A percentile compares a stretch with the other conserved stretches of the same genome.
Conservation (phyloP, 129 eudicot species). For the Ambrosia artemisiifolia region DNA sequence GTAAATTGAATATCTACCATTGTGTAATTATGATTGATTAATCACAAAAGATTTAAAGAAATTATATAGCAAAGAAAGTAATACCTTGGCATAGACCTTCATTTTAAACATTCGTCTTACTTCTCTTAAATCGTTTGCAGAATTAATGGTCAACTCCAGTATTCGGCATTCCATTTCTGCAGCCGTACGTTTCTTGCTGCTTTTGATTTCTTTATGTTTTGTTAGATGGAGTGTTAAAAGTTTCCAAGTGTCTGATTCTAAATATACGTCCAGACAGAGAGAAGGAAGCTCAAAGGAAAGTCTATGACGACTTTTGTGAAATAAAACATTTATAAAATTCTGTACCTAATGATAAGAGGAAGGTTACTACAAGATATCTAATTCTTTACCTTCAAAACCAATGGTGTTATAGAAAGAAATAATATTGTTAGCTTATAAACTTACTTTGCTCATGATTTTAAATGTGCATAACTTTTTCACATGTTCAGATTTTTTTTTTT, state of each 20-base stretch:
- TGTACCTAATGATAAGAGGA: no score
- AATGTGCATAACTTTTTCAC: no score
- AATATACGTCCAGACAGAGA: not conserved
- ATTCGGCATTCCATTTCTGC: conserved; percentile 54
- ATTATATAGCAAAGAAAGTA: not conserved
- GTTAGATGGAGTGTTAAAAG: conserved; percentile 1
- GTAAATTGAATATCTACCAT: no score
- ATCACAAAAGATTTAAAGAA: no score
- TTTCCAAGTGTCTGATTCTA: not conserved
- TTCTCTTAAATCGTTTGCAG: conserved; percentile 43
- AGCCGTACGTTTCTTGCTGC: not conserved
- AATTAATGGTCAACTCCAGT: conserved; percentile 48
- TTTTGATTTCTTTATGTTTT: not conserved
- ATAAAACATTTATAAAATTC: not conserved
- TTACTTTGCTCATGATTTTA: no score
- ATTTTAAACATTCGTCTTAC: conserved; percentile 44
- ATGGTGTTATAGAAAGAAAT: no score
- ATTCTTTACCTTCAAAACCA: no score
- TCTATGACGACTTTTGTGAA: not conserved
- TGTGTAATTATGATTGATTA: no score
- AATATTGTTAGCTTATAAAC: no score
- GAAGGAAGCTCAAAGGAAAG: not conserved
- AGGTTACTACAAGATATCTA: not conserved
- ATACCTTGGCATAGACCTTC: conserved; percentile 52
- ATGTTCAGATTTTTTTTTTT: no score